Conservation (phyloP, 257 asterid genomes). For the Fraxinus excelsior region DNA sequence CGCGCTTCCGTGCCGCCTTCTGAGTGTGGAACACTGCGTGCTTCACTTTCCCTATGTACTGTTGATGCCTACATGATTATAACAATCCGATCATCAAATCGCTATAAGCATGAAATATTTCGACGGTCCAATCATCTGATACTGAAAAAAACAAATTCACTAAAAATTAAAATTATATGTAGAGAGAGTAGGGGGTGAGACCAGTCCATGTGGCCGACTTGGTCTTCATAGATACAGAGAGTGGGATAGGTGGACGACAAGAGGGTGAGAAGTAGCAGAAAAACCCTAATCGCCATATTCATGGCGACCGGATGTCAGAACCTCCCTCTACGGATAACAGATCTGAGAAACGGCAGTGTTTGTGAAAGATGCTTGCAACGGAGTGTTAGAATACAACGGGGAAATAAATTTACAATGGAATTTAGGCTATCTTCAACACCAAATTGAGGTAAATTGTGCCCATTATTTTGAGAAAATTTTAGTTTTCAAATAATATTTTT, state of each 20-base stretch:
- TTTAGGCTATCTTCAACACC: neutral
- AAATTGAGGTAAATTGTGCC: no score
- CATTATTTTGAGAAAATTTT: no score
- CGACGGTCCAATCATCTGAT: neutral
- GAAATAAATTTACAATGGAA: neutral
- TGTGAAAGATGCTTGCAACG: conserved; percentile 12
- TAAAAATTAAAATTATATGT: neutral
- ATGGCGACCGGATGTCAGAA: conserved; percentile 49
- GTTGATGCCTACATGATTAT: conserved; percentile 72
- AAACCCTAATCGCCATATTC: conserved; percentile 77
- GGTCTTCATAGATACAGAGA: conserved; percentile 73
- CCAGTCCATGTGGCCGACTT: conserved; percentile 98
- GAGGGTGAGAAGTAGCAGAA: conserved; percentile 41
- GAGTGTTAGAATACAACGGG: neutral
- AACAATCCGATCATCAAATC: conserved; percentile 31
- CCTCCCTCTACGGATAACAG: conserved; percentile 31
- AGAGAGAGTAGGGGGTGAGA: conserved; percentile 20
- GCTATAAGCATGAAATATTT: neutral
- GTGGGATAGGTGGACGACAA: conserved; percentile 39
- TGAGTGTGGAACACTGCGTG: conserved; percentile 95
- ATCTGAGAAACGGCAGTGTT: conserved; percentile 45
- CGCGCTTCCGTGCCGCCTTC: conserved; percentile 93
- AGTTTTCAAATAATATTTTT: no score
- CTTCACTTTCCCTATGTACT: conserved; percentile 94
- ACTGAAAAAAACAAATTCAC: neutral